Percentiles rank a stretch among this genome's conserved stretches.
Conservation (phyloP, 306 rosid genomes). For the Quercus aquifolioides region DNA sequence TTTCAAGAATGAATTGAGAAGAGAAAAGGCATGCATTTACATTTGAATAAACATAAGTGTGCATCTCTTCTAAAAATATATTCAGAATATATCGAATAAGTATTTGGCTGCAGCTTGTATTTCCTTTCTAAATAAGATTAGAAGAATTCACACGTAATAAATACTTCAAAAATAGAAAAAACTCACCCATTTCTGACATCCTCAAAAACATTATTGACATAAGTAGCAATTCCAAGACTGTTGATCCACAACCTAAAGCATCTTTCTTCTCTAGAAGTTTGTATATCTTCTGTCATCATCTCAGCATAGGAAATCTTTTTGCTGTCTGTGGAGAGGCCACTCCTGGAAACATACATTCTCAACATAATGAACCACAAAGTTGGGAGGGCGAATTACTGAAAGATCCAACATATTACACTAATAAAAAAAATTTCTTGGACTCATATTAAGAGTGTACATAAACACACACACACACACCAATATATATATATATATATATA, state of each 20-base stretch:
- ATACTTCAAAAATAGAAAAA: slow-evolving; percentile 12
- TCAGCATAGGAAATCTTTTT: slow-evolving; percentile 79
- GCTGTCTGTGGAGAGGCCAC: slow-evolving; percentile 81
- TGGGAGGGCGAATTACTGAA: not conserved
- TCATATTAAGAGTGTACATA: too few relatives aligned
- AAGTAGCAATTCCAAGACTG: slow-evolving; percentile 77
- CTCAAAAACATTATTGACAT: slow-evolving; percentile 79
- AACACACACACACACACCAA: too few relatives aligned
- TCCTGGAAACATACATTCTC: slow-evolving; percentile 48
- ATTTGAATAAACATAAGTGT: not conserved
- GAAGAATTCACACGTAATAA: not conserved
- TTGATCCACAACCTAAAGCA: slow-evolving; percentile 95
- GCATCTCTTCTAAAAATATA: not conserved
- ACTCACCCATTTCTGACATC: slow-evolving; percentile 91
- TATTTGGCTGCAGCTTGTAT: slow-evolving; percentile 1
- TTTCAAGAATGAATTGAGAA: not conserved
- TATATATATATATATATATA: too few relatives aligned
- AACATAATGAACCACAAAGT: slow-evolving; percentile 1
- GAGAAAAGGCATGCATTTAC: not conserved
- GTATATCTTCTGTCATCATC: slow-evolving; percentile 93
- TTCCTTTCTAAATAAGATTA: not conserved
- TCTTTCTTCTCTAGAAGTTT: slow-evolving; percentile 93
- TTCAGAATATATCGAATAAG: not conserved
- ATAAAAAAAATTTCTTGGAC: not conserved
- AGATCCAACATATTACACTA: not conserved